phyloP scores from a whole-genome alignment of 2,329 filamentous ascomycete genomes.

The Stachybotrys elegans region DNA sequence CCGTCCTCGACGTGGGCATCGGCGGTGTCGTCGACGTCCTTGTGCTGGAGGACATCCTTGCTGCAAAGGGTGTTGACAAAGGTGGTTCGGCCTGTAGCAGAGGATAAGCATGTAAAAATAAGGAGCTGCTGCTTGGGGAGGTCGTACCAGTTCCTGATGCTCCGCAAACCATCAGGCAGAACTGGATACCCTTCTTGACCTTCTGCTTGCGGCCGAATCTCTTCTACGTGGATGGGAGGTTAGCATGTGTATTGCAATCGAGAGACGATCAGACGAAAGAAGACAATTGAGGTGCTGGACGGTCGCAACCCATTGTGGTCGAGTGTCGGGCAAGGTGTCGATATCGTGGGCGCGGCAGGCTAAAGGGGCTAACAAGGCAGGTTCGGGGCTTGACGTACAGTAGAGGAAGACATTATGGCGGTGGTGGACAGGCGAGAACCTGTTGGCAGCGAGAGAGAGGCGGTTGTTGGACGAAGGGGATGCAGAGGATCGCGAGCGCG shows the following conservation, averaged over 20 bases:
- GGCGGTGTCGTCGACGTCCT: slow-evolving; percentile 86
- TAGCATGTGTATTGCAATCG: slow-evolving; percentile 17
- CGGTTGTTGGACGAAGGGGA: neutral
- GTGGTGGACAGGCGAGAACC: slow-evolving; percentile 1
- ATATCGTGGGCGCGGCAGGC: slow-evolving; percentile 2
- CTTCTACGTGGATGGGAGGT: slow-evolving; percentile 49
- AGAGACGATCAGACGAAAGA: no score
- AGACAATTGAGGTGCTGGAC: no score
- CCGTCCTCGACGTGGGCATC: slow-evolving; percentile 92
- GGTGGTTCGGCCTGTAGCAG: slow-evolving; percentile 77
- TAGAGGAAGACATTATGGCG: slow-evolving; percentile 2
- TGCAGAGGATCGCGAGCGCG: neutral
- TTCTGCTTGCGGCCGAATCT: slow-evolving; percentile 99
- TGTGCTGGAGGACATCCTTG: slow-evolving; percentile 83
- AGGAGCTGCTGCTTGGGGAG: slow-evolving; percentile 14
- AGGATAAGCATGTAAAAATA: slow-evolving; percentile 12
- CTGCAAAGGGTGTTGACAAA: slow-evolving; percentile 99
- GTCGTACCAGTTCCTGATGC: slow-evolving; percentile 90
- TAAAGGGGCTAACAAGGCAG: neutral
- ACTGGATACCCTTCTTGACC: slow-evolving; percentile 99
- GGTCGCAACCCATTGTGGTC: no score
- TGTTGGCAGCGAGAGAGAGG: neutral
- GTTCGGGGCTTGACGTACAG: slow-evolving; percentile 1
- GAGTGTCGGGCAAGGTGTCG: no score
- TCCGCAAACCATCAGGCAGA: slow-evolving; percentile 99